These are phyloP conservation scores for Beverwykella pulmonaria DNA, from an alignment of 495 filamentous ascomycete species.

Conservation along the genomic window DNA sequence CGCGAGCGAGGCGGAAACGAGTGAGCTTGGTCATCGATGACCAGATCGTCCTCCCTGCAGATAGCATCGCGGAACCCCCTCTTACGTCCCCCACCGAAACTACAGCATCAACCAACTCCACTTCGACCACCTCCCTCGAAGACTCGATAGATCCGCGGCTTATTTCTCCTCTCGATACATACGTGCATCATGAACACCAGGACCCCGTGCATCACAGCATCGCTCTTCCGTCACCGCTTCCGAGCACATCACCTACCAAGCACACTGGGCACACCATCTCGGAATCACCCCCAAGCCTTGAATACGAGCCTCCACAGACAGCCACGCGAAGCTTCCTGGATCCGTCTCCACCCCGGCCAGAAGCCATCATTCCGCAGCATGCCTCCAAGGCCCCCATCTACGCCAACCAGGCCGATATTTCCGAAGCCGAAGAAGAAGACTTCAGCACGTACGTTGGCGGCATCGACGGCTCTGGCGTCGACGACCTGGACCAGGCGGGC, in stretches of 20 bases:
- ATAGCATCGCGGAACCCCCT: slow-evolving; percentile 8
- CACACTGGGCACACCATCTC: slow-evolving; percentile 17
- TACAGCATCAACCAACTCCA: slow-evolving; percentile 2
- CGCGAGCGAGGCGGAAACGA: slow-evolving; percentile 21
- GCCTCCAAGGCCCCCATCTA: slow-evolving; percentile 25
- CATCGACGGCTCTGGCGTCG: slow-evolving; percentile 29
- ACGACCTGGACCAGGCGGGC: slow-evolving; percentile 33
- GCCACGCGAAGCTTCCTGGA: slow-evolving; percentile 44
- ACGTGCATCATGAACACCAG: slow-evolving; percentile 19
- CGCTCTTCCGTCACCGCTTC: slow-evolving; percentile 6
- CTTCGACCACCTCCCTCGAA: slow-evolving; percentile 18
- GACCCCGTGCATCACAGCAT: slow-evolving; percentile 29
- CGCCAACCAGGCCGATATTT: slow-evolving; percentile 9
- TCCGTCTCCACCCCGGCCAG: slow-evolving; percentile 37
- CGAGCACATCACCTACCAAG: slow-evolving; percentile 15
- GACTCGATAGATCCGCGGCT: slow-evolving; percentile 26
- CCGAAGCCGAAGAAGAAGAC: slow-evolving; percentile 17
- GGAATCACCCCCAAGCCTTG: slow-evolving; percentile 7
- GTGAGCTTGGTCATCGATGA: slow-evolving; percentile 37
- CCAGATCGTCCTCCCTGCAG: slow-evolving; percentile 37
- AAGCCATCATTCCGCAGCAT: slow-evolving; percentile 12
- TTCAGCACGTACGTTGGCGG: slow-evolving; percentile 35
- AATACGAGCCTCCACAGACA: slow-evolving; percentile 44
- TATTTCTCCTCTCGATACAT: background rate
- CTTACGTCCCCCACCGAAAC: slow-evolving; percentile 22